Evolutionary conservation across 192 early-diverging fungal genomes (phyloP).

Genomic region (Jimgerdemannia lactiflua): DNA sequence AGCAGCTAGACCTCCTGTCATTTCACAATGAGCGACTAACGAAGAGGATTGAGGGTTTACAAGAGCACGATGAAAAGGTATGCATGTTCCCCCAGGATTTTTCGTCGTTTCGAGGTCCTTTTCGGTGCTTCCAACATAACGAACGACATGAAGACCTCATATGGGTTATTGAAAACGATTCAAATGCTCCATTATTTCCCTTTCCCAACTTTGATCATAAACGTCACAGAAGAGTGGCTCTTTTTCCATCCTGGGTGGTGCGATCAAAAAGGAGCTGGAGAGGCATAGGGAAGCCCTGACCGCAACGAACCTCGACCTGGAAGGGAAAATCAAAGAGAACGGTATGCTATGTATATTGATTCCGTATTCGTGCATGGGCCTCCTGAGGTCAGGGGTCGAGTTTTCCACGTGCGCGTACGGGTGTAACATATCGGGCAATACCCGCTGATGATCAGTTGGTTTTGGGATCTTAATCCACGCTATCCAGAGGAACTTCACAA

Average conservation of each 20-base stretch:
- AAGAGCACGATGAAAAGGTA: conserved; percentile 36
- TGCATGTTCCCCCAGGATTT: neutral
- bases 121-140: neutral
- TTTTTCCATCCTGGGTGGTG: conserved; percentile 36
- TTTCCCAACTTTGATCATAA: neutral
- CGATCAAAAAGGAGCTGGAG: conserved; percentile 56
- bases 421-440: too few species aligned
- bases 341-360: conserved; percentile 22
- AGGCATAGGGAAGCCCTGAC: conserved; percentile 46
- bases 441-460: neutral
- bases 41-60: conserved; percentile 55
- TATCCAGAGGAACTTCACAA: conserved; percentile 43
- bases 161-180: too few species aligned
- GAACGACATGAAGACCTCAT: too few species aligned
- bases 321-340: conserved; percentile 58
- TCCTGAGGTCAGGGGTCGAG: neutral
- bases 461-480: neutral
- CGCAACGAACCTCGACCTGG: conserved; percentile 42
- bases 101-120: neutral
- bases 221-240: conserved; percentile 25
- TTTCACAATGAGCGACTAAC: conserved; percentile 60
- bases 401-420: neutral
- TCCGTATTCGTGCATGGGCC: neutral
- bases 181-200: neutral
- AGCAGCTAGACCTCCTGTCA: conserved; percentile 53